Base-by-base conservation (phyloP, 2,329 filamentous ascomycete genomes). In the Colletotrichum liaoningense region DNA sequence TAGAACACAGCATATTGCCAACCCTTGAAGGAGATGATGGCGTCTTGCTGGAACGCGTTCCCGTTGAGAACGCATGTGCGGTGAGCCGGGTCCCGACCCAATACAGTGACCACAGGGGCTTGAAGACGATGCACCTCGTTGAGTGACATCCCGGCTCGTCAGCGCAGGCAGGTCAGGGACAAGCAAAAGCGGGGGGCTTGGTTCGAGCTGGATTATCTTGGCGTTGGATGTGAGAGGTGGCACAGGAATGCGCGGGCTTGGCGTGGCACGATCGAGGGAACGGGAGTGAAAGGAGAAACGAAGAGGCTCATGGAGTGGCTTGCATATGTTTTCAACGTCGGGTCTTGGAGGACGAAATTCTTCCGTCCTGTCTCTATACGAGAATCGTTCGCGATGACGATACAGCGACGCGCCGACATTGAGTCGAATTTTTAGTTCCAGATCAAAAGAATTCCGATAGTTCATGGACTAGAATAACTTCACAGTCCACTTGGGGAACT, bases 81-180 rank as follows among this genome's bases (percentile, higher is more conserved):
- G 58, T 42, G 58, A 69, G 58, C 52, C 46, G 67, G 59, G 38
- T 4, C 52, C n/a, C 8, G 33, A 8, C 28, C 63, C 28, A 65
- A 30, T 22, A 24, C 26, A 16, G 28, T 35, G n/a, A 60, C 38
- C 26, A 22, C 42, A 30, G 26, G 26, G 65, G 26, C 26, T 56
- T 63, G 58, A 49, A 69, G 58, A 69, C 57, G 57, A 69, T 56
- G 66, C 58, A 56, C 22, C 58, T 63, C 57, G 30, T 22, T 69
- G 49, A 52, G 58, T 69, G 57, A 57, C 66, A 69, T 69, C 49
- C 49, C 49, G 66, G 49, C 19, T 69, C 58, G 14, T 56, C 66
- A 57, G 24, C 14, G 38, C 16, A 24, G 14, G 16, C 24, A 57
- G n/a, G 56, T 16, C 56, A 52, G 54, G 52, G 49, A 52, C 33